These are phyloP conservation scores for Rhododendron griersonianum DNA, from an alignment of 148 eudicot species.

Conservation along the genomic window DNA sequence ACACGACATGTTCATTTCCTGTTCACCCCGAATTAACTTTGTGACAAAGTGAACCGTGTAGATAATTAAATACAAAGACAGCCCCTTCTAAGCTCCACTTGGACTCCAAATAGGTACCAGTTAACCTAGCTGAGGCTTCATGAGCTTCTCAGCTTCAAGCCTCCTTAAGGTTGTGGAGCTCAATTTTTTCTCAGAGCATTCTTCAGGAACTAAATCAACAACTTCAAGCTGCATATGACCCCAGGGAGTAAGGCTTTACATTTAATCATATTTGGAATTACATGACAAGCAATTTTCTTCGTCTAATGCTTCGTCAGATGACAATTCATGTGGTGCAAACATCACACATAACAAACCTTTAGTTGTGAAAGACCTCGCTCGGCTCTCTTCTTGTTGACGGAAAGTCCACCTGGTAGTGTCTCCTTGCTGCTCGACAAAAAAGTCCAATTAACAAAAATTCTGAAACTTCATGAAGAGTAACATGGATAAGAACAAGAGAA, in stretches of 20 bases:
- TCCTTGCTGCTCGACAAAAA: conserved; percentile 63
- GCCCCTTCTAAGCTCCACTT: background rate
- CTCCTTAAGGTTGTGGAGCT: conserved; percentile 82
- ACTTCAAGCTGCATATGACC: conserved; percentile 72
- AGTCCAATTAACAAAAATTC: background rate
- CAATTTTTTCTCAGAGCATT: conserved; percentile 62
- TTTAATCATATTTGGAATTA: background rate
- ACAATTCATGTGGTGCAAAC: background rate
- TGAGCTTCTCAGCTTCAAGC: conserved; percentile 73
- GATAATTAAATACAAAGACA: background rate
- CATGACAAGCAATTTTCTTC: background rate
- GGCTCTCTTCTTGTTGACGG: conserved; percentile 81
- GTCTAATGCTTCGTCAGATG: background rate
- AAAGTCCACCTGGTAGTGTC: conserved; percentile 80
- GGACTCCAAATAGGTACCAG: conserved; percentile 7
- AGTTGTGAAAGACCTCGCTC: conserved; percentile 75
- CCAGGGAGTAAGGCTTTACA: background rate
- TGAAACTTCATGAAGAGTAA: background rate
- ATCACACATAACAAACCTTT: conserved; percentile 43
- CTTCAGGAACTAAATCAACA: conserved; percentile 73
- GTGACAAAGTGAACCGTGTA: background rate
- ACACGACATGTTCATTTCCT: background rate
- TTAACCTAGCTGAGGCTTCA: conserved; percentile 19
- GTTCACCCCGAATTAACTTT: background rate
- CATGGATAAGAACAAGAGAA: background rate